These are phyloP conservation scores for Endothia cerciana DNA, from an alignment of 2,329 filamentous ascomycete species.

Conservation along the genomic window DNA sequence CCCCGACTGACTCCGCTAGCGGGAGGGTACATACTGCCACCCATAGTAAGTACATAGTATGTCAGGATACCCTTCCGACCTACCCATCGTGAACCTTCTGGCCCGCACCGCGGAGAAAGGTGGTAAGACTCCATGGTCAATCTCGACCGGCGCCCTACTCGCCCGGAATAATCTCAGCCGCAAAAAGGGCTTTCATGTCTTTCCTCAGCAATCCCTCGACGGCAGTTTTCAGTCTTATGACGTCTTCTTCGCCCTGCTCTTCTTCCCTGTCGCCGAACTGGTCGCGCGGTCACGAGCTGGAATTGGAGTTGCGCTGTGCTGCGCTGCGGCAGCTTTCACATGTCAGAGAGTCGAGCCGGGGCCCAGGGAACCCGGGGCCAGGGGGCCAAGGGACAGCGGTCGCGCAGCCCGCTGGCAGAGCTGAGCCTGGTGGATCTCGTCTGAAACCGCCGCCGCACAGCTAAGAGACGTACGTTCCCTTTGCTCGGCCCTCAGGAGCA, in stretches of 20 bases:
- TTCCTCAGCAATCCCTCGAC: not conserved
- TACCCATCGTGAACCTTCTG: too few relatives aligned
- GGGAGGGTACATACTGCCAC: not conserved
- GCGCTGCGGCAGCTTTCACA: conserved; percentile 21
- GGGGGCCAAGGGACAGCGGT: not conserved
- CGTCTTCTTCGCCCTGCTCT: not conserved
- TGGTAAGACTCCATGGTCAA: too few relatives aligned
- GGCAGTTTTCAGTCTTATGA: too few relatives aligned
- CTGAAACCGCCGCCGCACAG: not conserved
- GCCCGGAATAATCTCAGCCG: not conserved
- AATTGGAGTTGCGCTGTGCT: not conserved
- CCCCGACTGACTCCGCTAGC: not conserved
- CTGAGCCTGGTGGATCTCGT: not conserved
- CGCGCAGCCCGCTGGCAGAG: not conserved
- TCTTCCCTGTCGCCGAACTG: not conserved
- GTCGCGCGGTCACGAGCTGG: conserved; percentile 19
- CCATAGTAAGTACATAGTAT: too few relatives aligned
- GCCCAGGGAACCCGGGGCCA: not conserved
- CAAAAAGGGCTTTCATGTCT: not conserved
- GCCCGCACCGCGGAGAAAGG: not conserved
- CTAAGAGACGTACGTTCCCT: not conserved
- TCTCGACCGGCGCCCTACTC: too few relatives aligned
- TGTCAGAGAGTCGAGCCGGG: conserved; percentile 18
- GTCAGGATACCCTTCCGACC: not conserved
- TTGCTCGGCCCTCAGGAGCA: not conserved